Evolutionary conservation across 345 rosid species (phyloP), one percentile per base, ranked within the genome.

Genomic region (Psidium friedrichsthalianum): DNA sequence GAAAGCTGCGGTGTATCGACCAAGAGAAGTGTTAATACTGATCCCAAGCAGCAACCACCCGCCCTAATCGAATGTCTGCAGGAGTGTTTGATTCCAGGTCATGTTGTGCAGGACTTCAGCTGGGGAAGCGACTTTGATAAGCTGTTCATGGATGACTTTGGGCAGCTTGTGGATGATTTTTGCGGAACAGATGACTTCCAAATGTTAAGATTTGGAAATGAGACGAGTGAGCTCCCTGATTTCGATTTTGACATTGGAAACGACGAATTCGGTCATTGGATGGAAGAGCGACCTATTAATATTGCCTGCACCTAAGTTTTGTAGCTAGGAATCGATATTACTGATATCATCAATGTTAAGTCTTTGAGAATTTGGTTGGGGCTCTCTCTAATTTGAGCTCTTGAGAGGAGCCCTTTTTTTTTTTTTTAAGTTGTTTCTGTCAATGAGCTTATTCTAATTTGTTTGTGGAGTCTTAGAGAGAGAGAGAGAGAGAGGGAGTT

Each of bases 241-340:
- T 95, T 74, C 49, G 95, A 95, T 86, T 90, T 93, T 16, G 95
- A 89, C 69, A 88, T 92, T 10, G 90, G 88, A 54, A 92, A 88
- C 44, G 90, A 91, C 44, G 94, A 93, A 27, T 86, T 92, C 56
- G 86, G 82, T 10, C 58, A 49, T 10, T 87, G 89, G 89, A 87
- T 87, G 56, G 86, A 53, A 24, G 90, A 61, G 44, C 84, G 85
- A 22, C 88, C 87, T 6, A 85, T 49, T 85, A 93, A 92, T 85
- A 94, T 94, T 7, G 87, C 92, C 7, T 95, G 98, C 95, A 92
- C 88, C 82, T 94, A 91, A 95, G 94, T 97, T 95, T 97, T 95
- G 97, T 93, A 92, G 96, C 89, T 93, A 92, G 93, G 92, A 88
- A 22, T 5, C 32, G 84, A 52, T 49, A 25, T 51, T 2, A n/a